Evolutionary conservation across 495 filamentous ascomycete genomes (phyloP).

Genomic region (Apiosordaria backusii): DNA sequence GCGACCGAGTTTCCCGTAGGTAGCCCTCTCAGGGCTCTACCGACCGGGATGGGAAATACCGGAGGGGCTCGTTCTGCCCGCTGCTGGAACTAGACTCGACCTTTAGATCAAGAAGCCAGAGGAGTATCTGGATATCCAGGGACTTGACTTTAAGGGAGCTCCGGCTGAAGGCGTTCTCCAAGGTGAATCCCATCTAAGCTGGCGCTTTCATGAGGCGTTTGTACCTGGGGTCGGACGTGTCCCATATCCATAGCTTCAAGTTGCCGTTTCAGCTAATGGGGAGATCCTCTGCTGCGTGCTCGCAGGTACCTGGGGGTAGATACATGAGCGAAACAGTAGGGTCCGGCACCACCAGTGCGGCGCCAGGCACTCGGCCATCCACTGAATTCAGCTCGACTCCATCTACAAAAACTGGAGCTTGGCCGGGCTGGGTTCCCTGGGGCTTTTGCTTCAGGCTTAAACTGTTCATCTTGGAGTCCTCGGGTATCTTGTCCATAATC

Average conservation of each 20-base stretch:
- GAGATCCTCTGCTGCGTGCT: constrained; percentile 9
- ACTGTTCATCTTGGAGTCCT: not conserved
- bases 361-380: not conserved
- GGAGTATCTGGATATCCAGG: constrained; percentile 7
- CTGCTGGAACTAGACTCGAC: not conserved
- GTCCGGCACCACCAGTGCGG: not conserved
- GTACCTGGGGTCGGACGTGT: constrained; percentile 9
- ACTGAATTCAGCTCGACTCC: too few relatives aligned
- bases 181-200: constrained; percentile 5
- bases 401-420: not conserved
- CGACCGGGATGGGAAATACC: constrained; percentile 14
- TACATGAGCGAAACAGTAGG: not conserved
- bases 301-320: constrained; percentile 6
- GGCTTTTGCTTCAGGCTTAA: not conserved
- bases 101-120: constrained; percentile 14
- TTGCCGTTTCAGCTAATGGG: constrained; percentile 4
- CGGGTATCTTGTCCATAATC: not conserved
- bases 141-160: not conserved
- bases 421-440: not conserved
- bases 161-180: constrained; percentile 2
- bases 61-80: not conserved
- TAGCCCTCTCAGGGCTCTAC: not conserved
- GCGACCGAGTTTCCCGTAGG: constrained; percentile 8
- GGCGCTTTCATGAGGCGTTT: not conserved
- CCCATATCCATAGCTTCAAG: constrained; percentile 13